Percentiles rank a stretch among this genome's conserved stretches.
Conservation (phyloP, 371 early-diverging fungal genomes). For the Blakeslea trispora region DNA sequence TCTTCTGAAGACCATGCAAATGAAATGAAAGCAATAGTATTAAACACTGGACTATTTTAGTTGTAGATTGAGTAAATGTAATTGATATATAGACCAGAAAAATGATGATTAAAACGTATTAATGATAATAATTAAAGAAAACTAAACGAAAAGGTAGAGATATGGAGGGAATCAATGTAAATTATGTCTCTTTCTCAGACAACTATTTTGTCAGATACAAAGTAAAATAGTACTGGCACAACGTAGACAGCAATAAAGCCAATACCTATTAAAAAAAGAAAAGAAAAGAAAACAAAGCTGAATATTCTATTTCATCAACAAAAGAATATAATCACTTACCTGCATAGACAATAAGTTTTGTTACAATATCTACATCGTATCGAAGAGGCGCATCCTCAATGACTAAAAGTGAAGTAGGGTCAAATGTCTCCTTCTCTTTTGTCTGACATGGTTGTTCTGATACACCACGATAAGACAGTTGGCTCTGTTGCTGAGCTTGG, state of each 20-base stretch:
- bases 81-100: no score
- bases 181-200: no score
- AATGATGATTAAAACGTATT: no score
- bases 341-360: constrained; percentile 70
- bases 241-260: constrained; percentile 59
- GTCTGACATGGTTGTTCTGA: constrained; percentile 9
- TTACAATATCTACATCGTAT: constrained; percentile 71
- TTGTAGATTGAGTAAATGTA: no score
- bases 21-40: no score
- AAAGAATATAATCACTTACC: constrained; percentile 25
- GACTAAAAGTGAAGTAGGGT: constrained; percentile 40
- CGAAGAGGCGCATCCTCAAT: constrained; percentile 58
- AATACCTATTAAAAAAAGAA: constrained; percentile 40
- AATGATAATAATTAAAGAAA: no score
- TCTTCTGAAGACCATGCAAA: no score
- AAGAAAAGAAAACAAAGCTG: neutral
- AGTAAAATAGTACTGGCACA: constrained; percentile 52
- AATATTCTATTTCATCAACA: neutral
- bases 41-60: no score
- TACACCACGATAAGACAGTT: constrained; percentile 41
- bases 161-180: no score
- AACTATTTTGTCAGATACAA: constrained; percentile 15
- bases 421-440: constrained; percentile 23
- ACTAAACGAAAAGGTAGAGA: no score
- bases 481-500: constrained; percentile 34